Base-by-base conservation (phyloP, 1,139 yeast species). In the Saccharomyces hybrid region DNA sequence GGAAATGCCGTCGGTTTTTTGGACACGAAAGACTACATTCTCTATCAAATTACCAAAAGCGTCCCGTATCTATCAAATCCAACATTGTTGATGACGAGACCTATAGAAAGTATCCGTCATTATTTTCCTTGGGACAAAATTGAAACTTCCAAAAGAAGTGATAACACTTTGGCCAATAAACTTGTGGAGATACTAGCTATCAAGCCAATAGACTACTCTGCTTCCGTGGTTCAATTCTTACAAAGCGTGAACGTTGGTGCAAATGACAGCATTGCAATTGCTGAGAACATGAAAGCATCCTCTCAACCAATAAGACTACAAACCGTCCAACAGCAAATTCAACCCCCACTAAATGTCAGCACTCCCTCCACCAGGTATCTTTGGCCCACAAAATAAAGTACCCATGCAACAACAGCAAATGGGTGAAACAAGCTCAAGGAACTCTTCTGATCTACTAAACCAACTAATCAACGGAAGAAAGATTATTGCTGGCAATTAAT, bases 391-490 rank as follows among this genome's bases (percentile, higher is more conserved):
- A 29, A 58, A 62, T 53, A 52, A 55, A 53, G 53, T 51, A 28
- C 56, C 56, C 28, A 61, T 61, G 51, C 62, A 49, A 53, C 58
- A 59, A 56, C 60, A 53, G 53, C 51, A 63, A 59, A 48, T 51
- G 56, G 50, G 42, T 29, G 61, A 53, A 14, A 55, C 59, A 47
- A 58, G 62, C 53, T 53, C 66, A 54, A 68, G 72, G 55, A 62
- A 61, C 61, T 84, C 88, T 53, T 81, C 86, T 28, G 90, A 85
- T 66, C 75, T 86, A 62, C 75, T 85, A 61, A 83, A 81, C 52
- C 91, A 85, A 66, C 75, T 85, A 65, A 82, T 85, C 80, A 82
- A 83, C 60, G 88, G 88, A 34, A 84, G 84, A 70, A 82, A 76
- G 61, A 68, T 72, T 49, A 64, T 72, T 51, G 74, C 75, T 32